Conservation (phyloP, 176 grass and related monocot genomes). For the Poa pratensis region DNA sequence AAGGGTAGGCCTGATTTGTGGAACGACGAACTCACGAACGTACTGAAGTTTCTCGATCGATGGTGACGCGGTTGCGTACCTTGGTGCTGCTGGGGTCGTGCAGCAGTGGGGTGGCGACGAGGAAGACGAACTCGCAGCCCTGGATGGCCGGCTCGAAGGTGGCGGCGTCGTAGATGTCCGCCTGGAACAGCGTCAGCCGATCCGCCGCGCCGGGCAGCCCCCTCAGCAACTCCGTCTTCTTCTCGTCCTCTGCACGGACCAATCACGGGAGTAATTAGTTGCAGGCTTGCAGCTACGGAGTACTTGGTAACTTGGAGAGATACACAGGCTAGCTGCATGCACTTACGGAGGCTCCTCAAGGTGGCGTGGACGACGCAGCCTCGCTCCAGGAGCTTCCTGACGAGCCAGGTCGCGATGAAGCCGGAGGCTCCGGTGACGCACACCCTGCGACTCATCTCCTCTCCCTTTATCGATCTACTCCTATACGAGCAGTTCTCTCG, state of each 20-base stretch:
- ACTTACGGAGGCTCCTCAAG: slow-evolving; percentile 25
- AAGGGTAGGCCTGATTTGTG: neutral
- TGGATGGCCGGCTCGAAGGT: slow-evolving; percentile 63
- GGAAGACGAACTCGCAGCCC: slow-evolving; percentile 71
- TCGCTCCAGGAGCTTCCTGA: slow-evolving; percentile 48
- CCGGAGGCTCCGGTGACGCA: slow-evolving; percentile 52
- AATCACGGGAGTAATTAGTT: neutral
- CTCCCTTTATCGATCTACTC: too few species aligned
- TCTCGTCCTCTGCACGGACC: slow-evolving; percentile 46
- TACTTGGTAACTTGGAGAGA: neutral
- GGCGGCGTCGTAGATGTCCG: slow-evolving; percentile 58
- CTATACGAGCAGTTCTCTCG: neutral
- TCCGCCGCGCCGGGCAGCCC: slow-evolving; percentile 51
- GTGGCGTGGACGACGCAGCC: slow-evolving; percentile 53
- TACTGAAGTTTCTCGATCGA: neutral
- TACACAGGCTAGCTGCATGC: too few species aligned
- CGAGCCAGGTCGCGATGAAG: slow-evolving; percentile 44
- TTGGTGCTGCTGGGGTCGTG: slow-evolving; percentile 46
- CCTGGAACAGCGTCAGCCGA: slow-evolving; percentile 63
- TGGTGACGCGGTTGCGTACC: slow-evolving; percentile 24
- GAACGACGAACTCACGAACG: neutral
- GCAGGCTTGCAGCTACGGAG: neutral
- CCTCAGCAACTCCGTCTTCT: slow-evolving; percentile 47
- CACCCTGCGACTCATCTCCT: neutral
- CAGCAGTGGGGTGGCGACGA: slow-evolving; percentile 54